Conservation (phyloP, 805 yeast species). For the Pichia scutulata region DNA sequence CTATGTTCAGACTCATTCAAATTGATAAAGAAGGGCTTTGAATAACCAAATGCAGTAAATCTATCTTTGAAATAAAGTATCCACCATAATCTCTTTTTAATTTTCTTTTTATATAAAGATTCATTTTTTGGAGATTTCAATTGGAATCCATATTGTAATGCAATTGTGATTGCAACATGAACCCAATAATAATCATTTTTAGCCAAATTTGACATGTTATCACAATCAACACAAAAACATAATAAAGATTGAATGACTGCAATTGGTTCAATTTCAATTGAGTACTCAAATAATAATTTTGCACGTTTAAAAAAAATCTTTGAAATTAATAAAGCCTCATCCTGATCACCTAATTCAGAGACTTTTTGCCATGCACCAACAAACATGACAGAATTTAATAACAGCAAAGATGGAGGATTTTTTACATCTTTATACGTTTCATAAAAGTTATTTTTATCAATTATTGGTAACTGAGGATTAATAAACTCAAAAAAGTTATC, state of each 20-base stretch:
- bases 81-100: constrained; percentile 51
- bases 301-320: constrained; percentile 33
- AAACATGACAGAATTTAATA: constrained; percentile 56
- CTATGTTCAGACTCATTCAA: constrained; percentile 70
- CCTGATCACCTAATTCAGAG: constrained; percentile 45
- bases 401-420: constrained; percentile 53
- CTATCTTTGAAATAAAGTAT: constrained; percentile 64
- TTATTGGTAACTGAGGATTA: constrained; percentile 60
- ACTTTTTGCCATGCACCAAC: constrained; percentile 59
- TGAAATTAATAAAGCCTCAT: constrained; percentile 32
- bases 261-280: constrained; percentile 60
- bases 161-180: constrained; percentile 58
- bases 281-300: constrained; percentile 61
- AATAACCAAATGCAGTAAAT: constrained; percentile 61
- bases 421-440: constrained; percentile 45
- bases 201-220: constrained; percentile 26
- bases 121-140: constrained; percentile 27
- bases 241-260: constrained; percentile 51
- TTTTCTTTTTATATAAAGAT: constrained; percentile 17
- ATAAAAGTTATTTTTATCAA: constrained; percentile 58
- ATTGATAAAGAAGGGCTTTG: constrained; percentile 62
- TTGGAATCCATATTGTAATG: constrained; percentile 73
- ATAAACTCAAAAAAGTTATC: constrained; percentile 55
- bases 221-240: constrained; percentile 20
- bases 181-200: constrained; percentile 73